Conservation (phyloP, 1,284 basidiomycete species). For the Amylostereum areolatum region DNA sequence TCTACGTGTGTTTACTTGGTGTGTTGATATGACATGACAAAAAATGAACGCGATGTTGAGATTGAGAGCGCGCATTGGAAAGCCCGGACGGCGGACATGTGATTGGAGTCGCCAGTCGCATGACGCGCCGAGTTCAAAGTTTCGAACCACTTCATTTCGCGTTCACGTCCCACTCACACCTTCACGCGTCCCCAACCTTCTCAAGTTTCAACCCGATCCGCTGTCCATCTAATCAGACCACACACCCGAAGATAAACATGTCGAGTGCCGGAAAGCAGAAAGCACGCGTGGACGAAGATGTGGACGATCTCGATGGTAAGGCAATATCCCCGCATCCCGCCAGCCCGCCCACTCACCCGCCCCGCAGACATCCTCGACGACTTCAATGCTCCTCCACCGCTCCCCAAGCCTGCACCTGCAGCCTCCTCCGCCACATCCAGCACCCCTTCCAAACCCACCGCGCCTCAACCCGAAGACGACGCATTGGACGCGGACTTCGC, state of each 20-base stretch:
- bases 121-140: no score
- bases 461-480: slow-evolving; percentile 31
- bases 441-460: slow-evolving; percentile 10
- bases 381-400: slow-evolving; percentile 28
- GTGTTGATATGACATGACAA: no score
- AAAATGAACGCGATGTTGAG: no score
- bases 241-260: neutral
- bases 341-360: slow-evolving; percentile 3
- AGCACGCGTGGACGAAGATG: slow-evolving; percentile 49
- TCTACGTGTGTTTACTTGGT: no score
- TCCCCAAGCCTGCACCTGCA: slow-evolving; percentile 21
- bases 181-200: no score
- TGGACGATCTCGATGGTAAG: slow-evolving; percentile 73
- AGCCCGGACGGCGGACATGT: no score
- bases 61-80: no score
- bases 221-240: no score
- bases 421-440: slow-evolving; percentile 15
- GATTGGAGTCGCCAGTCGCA: no score
- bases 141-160: no score
- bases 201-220: no score
- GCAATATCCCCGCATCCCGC: neutral
- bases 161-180: no score
- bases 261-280: neutral
- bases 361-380: slow-evolving; percentile 52
- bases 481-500: slow-evolving; percentile 49